A percentile compares a stretch with the other conserved stretches of the same genome.
phyloP scores from a whole-genome alignment of 139 green algal species.

The Microglena sp. region DNA sequence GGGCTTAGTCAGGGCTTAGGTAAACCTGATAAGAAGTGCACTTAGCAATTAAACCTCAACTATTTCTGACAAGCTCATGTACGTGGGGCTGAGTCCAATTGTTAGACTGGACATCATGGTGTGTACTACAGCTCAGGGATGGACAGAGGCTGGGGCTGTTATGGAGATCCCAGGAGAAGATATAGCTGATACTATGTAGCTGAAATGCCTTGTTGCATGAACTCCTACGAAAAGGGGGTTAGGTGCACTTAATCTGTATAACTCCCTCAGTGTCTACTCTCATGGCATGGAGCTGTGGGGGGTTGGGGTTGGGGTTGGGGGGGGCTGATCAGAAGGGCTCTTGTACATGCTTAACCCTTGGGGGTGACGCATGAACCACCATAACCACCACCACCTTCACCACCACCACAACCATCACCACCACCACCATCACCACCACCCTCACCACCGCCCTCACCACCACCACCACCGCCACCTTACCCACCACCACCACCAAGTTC shows the following conservation, averaged over 20 bases:
- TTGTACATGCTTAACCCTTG: not conserved
- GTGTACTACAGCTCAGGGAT: too few relatives aligned
- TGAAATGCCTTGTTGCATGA: too few relatives aligned
- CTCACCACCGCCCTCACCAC: not conserved
- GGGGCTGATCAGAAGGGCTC: too few relatives aligned
- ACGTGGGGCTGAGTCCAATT: not conserved
- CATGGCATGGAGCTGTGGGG: too few relatives aligned
- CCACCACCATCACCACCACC: constrained; percentile 22
- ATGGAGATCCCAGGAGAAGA: too few relatives aligned
- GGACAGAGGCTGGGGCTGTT: too few relatives aligned
- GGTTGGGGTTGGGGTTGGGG: too few relatives aligned
- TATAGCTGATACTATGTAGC: too few relatives aligned
- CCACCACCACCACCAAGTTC: constrained; percentile 22
- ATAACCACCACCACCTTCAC: not conserved
- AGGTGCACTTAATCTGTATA: too few relatives aligned
- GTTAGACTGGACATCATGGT: not conserved
- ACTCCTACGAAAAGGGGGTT: too few relatives aligned
- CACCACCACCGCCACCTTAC: not conserved
- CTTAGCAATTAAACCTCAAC: not conserved
- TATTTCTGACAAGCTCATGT: not conserved
- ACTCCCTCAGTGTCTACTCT: too few relatives aligned
- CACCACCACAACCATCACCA: not conserved
- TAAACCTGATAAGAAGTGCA: not conserved
- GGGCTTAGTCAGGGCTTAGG: not conserved
- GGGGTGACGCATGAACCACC: not conserved